Evolutionary conservation across 441 rosid species (phyloP), one percentile per base, ranked within the genome.

Genomic region (Erodium trifolium): DNA sequence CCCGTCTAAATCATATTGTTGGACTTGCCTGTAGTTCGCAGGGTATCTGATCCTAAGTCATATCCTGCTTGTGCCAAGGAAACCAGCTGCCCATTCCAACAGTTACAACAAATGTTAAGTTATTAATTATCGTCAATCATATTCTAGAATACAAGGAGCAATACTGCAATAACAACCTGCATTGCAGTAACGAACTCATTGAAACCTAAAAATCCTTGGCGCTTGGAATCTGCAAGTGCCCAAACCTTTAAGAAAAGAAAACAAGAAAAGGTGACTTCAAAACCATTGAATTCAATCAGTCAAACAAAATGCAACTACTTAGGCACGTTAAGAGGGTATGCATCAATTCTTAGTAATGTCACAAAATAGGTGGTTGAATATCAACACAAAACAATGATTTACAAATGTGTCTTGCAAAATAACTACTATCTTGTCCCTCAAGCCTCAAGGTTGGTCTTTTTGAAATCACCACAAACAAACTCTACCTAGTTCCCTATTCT

Each of bases 171-270:
- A 51, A 51, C 59, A 51, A 51, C 93, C 96, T 91, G 95, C 97
- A 93, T 93, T 47, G 96, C 88, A 71, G 74, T 71, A 14, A 88
- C 73, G 75, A 91, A 93, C 70, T 93, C 99, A 49, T 65, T 78
- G 75, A 91, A 84, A 69, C 92, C 91, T 67, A 91, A 92, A 77
- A 79, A 93, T 64, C 97, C 93, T 43, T 88, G 96, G 19, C 91
- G 77, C 80, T 85, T 93, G 34, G 93, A 83, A 85, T 91, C 96
- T 55, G 96, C 88, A 77, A 84, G 86, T 7, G 97, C 96, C 99
- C 99, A 93, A 34, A 89, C 86, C 99, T 93, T 72, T 62, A 11
- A 39, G 16, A 67, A 4, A 70, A 77, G 6, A 68, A 66, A 47
- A 14, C 19, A 68, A 66, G 27, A 11, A 18, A 68, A n/a, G 5